Evolutionary conservation across 2,329 filamentous ascomycete species (phyloP), one percentile per base, ranked within the genome.

Genomic region (Fonsecaea nubica): DNA sequence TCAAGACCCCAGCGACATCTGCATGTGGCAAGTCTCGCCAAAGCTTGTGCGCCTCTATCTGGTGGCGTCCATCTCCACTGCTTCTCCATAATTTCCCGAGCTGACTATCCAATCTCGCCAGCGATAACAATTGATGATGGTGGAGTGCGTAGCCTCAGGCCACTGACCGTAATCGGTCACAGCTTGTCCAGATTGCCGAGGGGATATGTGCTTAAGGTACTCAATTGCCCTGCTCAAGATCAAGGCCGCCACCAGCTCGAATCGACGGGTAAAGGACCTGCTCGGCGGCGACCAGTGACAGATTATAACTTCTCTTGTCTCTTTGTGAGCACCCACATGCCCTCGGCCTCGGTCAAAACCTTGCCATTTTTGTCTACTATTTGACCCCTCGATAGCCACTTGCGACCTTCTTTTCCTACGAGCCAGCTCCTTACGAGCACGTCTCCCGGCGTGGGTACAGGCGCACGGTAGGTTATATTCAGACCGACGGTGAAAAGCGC

Each of bases 271-370:
- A n/a, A n/a, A 5, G 40, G 40, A 40, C 40, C 40, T n/a, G 40
- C 40, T 42, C 40, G 40, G 18, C 5, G 15, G 40, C 18, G 6
- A 50, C 45, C 18, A n/a, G 45, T 21, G 45, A 21, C 10, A 15
- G 40, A 33, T 69, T 64, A 72, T 58, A 72, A 55, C 50, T 72
- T 72, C 53, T 63, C 66, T 42, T 65, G 36, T 55, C 61, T 62
- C 45, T 64, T 69, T 32, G 69, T 60, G 62, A 70, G 9, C 35
- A 74, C 69, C 71, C 71, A 73, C 36, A 72, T 35, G 1, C 71
- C 72, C 35, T 72, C 66, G 18, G 65, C 72, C 62, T 74, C 72
- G 8, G 70, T 69, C 62, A 70, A 55, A 18, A 73, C 68, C 6
- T 59, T 66, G 30, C 72, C 72, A 38, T 73, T 64, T 56, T 70